A percentile compares a stretch with the other conserved stretches of the same genome.
Evolutionary conservation across 495 filamentous ascomycete species (phyloP).

Genomic region (Penicillium tannophilum): DNA sequence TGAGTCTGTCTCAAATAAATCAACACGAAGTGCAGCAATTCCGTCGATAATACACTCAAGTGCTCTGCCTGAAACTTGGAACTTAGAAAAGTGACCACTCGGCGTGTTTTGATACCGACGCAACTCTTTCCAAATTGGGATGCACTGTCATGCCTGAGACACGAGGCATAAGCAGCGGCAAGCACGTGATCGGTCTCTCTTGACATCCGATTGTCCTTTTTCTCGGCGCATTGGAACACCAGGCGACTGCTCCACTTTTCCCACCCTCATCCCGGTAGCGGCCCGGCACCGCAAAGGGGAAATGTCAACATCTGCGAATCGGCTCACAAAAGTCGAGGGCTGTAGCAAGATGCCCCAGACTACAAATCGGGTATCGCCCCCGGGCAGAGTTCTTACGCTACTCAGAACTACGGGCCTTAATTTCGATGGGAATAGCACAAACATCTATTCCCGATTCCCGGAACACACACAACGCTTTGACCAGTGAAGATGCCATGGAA

Average conservation of each 20-base stretch:
- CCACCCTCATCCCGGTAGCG: conserved; percentile 16
- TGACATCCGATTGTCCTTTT: not conserved
- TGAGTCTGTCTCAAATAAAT: too few relatives aligned
- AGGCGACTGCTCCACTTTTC: not conserved
- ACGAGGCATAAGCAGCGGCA: too few relatives aligned
- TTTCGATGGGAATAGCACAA: too few relatives aligned
- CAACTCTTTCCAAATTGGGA: not conserved
- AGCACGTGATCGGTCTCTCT: not conserved
- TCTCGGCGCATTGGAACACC: too few relatives aligned
- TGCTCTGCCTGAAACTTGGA: too few relatives aligned
- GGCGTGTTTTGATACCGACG: not conserved
- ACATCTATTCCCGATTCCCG: not conserved
- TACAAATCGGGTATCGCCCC: not conserved
- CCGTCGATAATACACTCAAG: too few relatives aligned
- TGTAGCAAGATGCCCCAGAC: not conserved
- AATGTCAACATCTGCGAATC: not conserved
- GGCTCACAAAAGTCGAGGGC: not conserved
- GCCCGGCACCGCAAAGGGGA: conserved; percentile 14
- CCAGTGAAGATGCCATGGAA: not conserved
- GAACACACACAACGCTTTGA: not conserved
- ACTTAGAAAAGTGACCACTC: not conserved
- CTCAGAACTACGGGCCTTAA: not conserved
- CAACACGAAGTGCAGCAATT: too few relatives aligned
- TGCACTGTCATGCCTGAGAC: not conserved
- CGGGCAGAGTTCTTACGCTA: not conserved